Conservation (phyloP, 2,329 filamentous ascomycete species). For the Fusarium sp. region DNA sequence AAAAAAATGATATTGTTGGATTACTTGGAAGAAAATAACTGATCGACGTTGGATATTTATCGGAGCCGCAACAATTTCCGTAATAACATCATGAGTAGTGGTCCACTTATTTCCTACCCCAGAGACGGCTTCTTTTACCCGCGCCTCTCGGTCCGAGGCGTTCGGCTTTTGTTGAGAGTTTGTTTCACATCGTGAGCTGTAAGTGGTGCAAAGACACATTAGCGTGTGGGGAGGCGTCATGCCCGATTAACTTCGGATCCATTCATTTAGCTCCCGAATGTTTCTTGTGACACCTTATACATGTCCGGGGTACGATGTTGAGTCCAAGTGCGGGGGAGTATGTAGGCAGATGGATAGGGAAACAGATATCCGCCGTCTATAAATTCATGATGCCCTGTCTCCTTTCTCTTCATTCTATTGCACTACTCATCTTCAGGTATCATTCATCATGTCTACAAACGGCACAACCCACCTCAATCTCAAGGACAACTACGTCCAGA, state of each 20-base stretch:
- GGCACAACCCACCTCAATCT: conserved; percentile 19
- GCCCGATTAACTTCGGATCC: conserved; percentile 9
- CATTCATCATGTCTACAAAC: conserved; percentile 24
- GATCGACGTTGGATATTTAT: not conserved
- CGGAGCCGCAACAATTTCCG: too few species aligned
- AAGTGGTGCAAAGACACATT: too few species aligned
- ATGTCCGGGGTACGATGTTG: conserved; percentile 3
- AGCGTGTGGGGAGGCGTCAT: not conserved
- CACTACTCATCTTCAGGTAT: too few species aligned
- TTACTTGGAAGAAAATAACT: conserved; percentile 22
- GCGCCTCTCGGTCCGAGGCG: conserved; percentile 15
- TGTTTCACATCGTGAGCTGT: not conserved
- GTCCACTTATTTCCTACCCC: not conserved
- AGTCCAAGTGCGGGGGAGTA: conserved; percentile 21
- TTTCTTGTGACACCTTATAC: not conserved
- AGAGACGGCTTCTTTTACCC: not conserved
- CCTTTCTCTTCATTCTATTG: not conserved
- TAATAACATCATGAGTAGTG: not conserved
- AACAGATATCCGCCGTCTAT: not conserved
- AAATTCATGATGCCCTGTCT: not conserved
- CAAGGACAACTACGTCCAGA: conserved; percentile 37
- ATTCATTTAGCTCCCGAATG: conserved; percentile 1
- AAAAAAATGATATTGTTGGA: conserved; percentile 32
- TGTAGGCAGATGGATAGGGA: not conserved
- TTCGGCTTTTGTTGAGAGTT: conserved; percentile 2